phyloP scores from a whole-genome alignment of 2,329 filamentous ascomycete species.

The Fusarium sacchari region DNA sequence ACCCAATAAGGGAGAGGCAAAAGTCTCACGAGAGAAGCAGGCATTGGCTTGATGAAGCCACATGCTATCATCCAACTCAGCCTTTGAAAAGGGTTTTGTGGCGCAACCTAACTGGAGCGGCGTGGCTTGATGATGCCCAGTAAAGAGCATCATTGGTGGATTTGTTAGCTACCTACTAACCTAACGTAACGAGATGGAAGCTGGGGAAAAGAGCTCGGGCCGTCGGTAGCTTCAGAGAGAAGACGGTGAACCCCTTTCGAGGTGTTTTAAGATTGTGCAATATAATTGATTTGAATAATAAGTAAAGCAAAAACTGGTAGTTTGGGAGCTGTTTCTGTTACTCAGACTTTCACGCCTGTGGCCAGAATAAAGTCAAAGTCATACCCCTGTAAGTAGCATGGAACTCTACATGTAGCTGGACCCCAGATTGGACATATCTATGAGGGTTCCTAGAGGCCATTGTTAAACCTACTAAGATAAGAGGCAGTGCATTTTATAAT shows the following conservation, averaged over 20 bases:
- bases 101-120: not conserved
- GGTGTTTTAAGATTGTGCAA: not conserved
- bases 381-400: not conserved
- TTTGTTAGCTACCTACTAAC: not conserved
- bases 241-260: slow-evolving; percentile 13
- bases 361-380: not conserved
- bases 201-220: slow-evolving; percentile 28
- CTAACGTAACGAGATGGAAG: not conserved
- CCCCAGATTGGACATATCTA: not conserved
- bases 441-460: too few species aligned
- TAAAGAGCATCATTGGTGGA: slow-evolving; percentile 27
- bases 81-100: slow-evolving; percentile 29
- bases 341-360: not conserved
- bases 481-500: too few species aligned
- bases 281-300: not conserved
- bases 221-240: slow-evolving; percentile 16
- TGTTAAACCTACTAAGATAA: too few species aligned
- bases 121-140: slow-evolving; percentile 2
- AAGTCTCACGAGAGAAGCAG: slow-evolving; percentile 19
- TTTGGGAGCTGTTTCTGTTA: not conserved
- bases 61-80: slow-evolving; percentile 26
- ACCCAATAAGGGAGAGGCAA: not conserved
- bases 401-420: not conserved
- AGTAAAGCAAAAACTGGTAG: not conserved
- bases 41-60: slow-evolving; percentile 25